Evolutionary conservation across 371 early-diverging fungal species (phyloP).

Genomic region (Lichtheimia corymbifera): DNA sequence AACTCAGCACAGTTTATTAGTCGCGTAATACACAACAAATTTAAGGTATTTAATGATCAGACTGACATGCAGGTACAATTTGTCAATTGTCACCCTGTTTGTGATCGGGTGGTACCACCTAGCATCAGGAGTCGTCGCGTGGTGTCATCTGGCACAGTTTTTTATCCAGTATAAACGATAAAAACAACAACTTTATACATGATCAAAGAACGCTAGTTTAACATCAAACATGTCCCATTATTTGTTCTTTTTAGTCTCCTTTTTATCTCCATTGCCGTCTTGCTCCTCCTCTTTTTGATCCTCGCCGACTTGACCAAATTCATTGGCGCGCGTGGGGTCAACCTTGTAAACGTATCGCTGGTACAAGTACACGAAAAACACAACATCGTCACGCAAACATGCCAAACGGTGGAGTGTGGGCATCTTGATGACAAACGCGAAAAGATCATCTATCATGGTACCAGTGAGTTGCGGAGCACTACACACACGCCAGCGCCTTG

Average conservation of each 20-base stretch:
- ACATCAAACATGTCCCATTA: constrained; percentile 8
- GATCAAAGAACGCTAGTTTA: neutral
- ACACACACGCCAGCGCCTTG: too few species aligned
- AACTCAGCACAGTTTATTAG: neutral
- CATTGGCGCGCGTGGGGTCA: constrained; percentile 87
- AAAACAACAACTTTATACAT: neutral
- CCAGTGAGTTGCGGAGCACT: too few species aligned
- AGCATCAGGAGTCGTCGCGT: neutral
- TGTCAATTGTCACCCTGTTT: neutral
- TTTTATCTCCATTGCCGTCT: constrained; percentile 11
- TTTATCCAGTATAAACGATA: neutral
- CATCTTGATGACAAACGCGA: constrained; percentile 96
- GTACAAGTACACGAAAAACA: constrained; percentile 88
- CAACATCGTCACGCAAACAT: constrained; percentile 86
- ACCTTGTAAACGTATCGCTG: constrained; percentile 87
- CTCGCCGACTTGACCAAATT: constrained; percentile 86
- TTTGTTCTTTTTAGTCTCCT: constrained; percentile 35
- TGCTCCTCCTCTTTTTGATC: constrained; percentile 12
- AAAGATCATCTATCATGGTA: constrained; percentile 75
- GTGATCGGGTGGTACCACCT: neutral
- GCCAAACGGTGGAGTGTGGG: constrained; percentile 92
- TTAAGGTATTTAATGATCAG: neutral
- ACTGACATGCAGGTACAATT: neutral
- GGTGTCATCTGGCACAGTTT: neutral
- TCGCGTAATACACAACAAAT: neutral